phyloP scores from a whole-genome alignment of 108 stramenopile species.

The Fragilariopsis cylindrus region DNA sequence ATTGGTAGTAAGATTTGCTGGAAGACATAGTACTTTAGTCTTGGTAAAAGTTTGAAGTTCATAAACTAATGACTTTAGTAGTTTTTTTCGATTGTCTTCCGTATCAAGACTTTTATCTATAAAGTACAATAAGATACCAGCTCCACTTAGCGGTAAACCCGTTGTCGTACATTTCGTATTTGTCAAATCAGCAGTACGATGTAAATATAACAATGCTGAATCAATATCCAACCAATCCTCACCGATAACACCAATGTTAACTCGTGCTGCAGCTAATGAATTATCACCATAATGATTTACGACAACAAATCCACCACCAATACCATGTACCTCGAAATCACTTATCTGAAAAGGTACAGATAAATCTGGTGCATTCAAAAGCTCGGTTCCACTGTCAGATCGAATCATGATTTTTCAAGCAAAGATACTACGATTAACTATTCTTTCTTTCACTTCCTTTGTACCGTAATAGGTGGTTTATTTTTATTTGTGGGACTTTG shows the following conservation, averaged over 20 bases:
- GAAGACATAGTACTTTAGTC: constrained; percentile 33
- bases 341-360: constrained; percentile 33
- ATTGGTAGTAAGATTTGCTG: constrained; percentile 10
- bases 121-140: constrained; percentile 28
- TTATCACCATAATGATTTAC: constrained; percentile 33
- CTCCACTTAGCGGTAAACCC: constrained; percentile 15
- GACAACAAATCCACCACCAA: constrained; percentile 31
- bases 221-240: constrained; percentile 22
- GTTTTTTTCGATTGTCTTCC: constrained; percentile 9
- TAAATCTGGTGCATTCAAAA: constrained; percentile 15
- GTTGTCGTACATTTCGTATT: constrained; percentile 24
- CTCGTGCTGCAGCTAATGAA: constrained; percentile 18
- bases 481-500: no score
- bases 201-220: constrained; percentile 22
- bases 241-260: constrained; percentile 27
- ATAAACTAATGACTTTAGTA: constrained; percentile 11
- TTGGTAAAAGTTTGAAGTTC: constrained; percentile 24
- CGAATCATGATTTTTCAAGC: constrained; percentile 17
- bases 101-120: constrained; percentile 1
- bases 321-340: constrained; percentile 23
- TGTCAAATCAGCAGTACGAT: constrained; percentile 25
- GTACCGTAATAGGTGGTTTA: not conserved
- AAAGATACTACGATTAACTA: not conserved
- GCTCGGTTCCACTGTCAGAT: constrained; percentile 26
- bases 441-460: not conserved